Percentiles rank a stretch among this genome's conserved stretches.
Evolutionary conservation across 139 green algal species (phyloP).

Genomic region (Nannochloris sp.): DNA sequence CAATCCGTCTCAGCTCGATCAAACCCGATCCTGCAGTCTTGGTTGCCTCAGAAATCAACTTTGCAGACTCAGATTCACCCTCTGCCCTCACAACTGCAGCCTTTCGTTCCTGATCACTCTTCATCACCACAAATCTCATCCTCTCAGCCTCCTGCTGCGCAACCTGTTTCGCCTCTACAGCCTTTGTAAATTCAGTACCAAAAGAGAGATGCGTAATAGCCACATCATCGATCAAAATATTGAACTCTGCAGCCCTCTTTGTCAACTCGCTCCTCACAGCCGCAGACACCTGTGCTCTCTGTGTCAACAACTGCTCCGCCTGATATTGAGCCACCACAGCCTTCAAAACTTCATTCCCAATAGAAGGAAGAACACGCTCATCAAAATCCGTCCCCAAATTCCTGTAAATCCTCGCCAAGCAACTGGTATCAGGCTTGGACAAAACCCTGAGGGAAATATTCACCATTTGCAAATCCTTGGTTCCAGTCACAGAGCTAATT

Average conservation of each 20-base stretch:
- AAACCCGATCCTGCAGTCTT: conserved; percentile 69
- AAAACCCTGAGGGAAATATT: conserved; percentile 95
- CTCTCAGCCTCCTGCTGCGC: conserved; percentile 97
- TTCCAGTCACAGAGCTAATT: conserved; percentile 96
- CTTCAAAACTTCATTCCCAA: conserved; percentile 99
- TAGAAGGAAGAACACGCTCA: conserved; percentile 96
- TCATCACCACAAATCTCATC: conserved; percentile 89
- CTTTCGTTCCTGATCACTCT: conserved; percentile 83
- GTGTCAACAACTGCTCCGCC: conserved; percentile 96
- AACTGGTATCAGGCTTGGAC: conserved; percentile 76
- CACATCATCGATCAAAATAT: conserved; percentile 96
- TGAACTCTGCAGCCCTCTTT: conserved; percentile 83
- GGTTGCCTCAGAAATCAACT: conserved; percentile 95
- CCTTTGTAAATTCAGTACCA: conserved; percentile 90
- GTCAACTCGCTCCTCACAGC: conserved; percentile 66
- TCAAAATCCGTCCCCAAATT: conserved; percentile 94
- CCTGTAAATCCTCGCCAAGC: conserved; percentile 82
- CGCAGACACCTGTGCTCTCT: conserved; percentile 82
- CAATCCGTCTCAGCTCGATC: conserved; percentile 95
- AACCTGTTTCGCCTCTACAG: conserved; percentile 96
- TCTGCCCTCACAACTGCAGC: conserved; percentile 90
- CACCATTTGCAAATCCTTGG: conserved; percentile 99
- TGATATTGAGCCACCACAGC: conserved; percentile 97
- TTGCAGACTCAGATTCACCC: conserved; percentile 87
- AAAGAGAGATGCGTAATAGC: conserved; percentile 98